Base-by-base conservation (phyloP, 495 filamentous ascomycete genomes). In the Neurospora tetraspora region DNA sequence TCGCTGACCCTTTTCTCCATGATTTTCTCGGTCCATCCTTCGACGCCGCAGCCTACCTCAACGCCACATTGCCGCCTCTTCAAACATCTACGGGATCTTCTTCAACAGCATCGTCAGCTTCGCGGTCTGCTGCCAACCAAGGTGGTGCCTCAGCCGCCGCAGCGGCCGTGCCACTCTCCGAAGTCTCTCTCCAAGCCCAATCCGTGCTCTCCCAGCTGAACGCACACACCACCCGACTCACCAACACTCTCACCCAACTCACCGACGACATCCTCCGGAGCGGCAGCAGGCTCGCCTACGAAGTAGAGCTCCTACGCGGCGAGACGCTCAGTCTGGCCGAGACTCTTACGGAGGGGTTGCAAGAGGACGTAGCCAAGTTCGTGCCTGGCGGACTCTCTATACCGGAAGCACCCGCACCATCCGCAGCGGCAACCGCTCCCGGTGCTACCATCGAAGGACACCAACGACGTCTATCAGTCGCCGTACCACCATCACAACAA, bases 261-360 rank as follows among this genome's bases (percentile, higher is more conserved):
- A 98, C 95, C 16, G 95, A 98, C 78, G 96, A 98, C 75, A 98
- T 99, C 73, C 85, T 99, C 23, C 89, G 96, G 68, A 91, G 92
- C 74, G 91, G 93, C 31, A 90, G 91, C 73, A 88, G 96, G 11
- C 85, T 99, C 27, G 93, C 94, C 36, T 99, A 99, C 81, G 93
- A 98, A 77, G 95, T 99, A 10, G 96, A 99, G 78, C 88, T 98
- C 9, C 82, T 99, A 10, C 90, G 94, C 8, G 94, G 94, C 70
- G 96, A 98, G 78, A 89, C 93, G 1, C 84, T 93, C 20, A 87
- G 89, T 39, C 81, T 97, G 61, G 90, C 91, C 0, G 94, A 97
- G 74, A 84, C 91, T 7, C 81, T 99, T 73, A 88, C 89, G 0
- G 93, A 95, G 73, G 84, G 85, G 0, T 81, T 97, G 34, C 84